Conservation (phyloP, 345 rosid genomes). For the Populus tremula region DNA sequence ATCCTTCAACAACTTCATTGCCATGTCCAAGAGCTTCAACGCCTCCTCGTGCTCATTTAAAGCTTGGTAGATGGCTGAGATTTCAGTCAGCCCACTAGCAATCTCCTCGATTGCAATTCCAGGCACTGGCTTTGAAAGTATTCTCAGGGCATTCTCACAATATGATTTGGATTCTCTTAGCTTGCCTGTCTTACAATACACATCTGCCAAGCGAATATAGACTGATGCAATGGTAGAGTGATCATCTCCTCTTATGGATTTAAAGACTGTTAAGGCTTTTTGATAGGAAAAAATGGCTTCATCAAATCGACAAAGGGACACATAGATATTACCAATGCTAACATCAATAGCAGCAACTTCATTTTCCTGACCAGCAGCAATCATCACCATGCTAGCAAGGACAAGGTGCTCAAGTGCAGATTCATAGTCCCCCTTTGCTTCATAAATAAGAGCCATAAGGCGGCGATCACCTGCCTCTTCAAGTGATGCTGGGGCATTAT, state of each 20-base stretch:
- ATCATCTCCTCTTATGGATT: slow-evolving; percentile 79
- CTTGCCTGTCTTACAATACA: slow-evolving; percentile 88
- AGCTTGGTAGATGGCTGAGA: slow-evolving; percentile 85
- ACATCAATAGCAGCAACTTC: slow-evolving; percentile 94
- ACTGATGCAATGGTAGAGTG: slow-evolving; percentile 90
- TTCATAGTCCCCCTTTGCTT: slow-evolving; percentile 95
- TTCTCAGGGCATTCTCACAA: slow-evolving; percentile 85
- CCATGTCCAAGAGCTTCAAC: slow-evolving; percentile 76
- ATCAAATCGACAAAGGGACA: slow-evolving; percentile 79
- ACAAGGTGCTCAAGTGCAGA: slow-evolving; percentile 93
- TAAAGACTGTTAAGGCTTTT: slow-evolving; percentile 91
- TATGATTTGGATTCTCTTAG: slow-evolving; percentile 89
- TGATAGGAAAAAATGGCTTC: slow-evolving; percentile 96
- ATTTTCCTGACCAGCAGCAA: slow-evolving; percentile 77
- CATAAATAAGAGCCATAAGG: slow-evolving; percentile 81
- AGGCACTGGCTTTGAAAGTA: slow-evolving; percentile 80
- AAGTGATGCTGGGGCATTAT: slow-evolving; percentile 79
- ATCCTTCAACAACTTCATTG: slow-evolving; percentile 78
- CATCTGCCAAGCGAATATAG: slow-evolving; percentile 84
- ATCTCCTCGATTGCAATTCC: slow-evolving; percentile 84
- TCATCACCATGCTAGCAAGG: slow-evolving; percentile 95
- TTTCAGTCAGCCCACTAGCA: slow-evolving; percentile 81
- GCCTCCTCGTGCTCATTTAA: slow-evolving; percentile 97
- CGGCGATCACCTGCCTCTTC: slow-evolving; percentile 95
- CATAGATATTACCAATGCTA: slow-evolving; percentile 83